These are phyloP conservation scores for Collybia mongolica DNA, from an alignment of 768 basidiomycete species.

Conservation along the genomic window DNA sequence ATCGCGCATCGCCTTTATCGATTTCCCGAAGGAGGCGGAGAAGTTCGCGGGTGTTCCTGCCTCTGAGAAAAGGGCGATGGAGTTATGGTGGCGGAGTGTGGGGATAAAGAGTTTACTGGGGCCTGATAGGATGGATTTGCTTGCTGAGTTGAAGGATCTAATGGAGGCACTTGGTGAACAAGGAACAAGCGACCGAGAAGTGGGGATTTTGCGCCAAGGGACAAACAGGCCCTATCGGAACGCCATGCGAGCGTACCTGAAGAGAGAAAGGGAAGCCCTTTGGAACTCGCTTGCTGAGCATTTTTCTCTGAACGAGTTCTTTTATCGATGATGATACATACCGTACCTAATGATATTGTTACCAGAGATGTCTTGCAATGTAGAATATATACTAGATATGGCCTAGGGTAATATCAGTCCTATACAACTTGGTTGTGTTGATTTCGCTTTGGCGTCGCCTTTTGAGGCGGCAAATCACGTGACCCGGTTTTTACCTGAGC, in stretches of 20 bases:
- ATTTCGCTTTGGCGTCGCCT: no score
- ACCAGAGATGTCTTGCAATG: no score
- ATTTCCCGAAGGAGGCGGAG: slow-evolving; percentile 2
- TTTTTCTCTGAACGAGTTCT: background rate
- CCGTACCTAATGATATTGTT: no score
- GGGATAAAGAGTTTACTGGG: slow-evolving; percentile 7
- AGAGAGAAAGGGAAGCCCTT: slow-evolving; percentile 3
- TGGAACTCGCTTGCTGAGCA: slow-evolving; percentile 4
- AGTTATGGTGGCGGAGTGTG: slow-evolving; percentile 10
- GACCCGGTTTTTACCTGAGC: no score
- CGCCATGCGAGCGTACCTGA: slow-evolving; percentile 7
- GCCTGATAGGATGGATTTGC: slow-evolving; percentile 5
- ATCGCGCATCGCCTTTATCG: background rate
- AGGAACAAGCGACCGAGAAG: background rate
- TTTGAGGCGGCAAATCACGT: no score
- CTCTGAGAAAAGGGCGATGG: slow-evolving; percentile 4
- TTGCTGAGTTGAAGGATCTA: slow-evolving; percentile 5
- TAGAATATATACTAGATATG: no score
- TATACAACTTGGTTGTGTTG: no score
- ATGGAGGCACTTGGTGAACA: slow-evolving; percentile 2
- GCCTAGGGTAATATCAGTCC: no score
- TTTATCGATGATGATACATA: background rate
- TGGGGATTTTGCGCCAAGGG: background rate
- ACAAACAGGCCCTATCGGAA: slow-evolving; percentile 5
- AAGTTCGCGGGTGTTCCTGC: background rate